phyloP scores from a whole-genome alignment of 2,329 filamentous ascomycete genomes.

The Colletotrichum sp. region DNA sequence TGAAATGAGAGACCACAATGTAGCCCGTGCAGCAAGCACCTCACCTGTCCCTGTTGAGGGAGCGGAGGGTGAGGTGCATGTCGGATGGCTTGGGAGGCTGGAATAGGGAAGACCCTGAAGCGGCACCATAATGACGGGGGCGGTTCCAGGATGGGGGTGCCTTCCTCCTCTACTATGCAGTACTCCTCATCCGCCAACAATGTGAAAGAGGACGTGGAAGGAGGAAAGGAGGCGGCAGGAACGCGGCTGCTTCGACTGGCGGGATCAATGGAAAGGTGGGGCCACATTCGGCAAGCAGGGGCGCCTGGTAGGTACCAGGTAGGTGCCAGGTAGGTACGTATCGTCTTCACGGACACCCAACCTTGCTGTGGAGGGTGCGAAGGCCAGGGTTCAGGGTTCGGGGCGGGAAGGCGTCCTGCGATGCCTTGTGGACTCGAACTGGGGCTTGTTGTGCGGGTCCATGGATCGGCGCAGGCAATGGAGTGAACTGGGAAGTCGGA shows the following conservation, averaged over 20 bases:
- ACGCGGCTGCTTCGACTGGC: background rate
- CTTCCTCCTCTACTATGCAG: background rate
- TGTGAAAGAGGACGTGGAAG: background rate
- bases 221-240: background rate
- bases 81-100: background rate
- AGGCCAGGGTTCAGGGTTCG: constrained; percentile 1
- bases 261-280: background rate
- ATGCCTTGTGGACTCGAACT: background rate
- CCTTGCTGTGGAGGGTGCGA: background rate
- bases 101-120: background rate
- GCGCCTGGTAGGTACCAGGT: background rate
- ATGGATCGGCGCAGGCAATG: constrained; percentile 5
- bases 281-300: background rate
- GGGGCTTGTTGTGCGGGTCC: background rate
- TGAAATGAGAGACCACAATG: background rate
- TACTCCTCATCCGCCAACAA: background rate
- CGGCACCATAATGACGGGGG: background rate
- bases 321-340: background rate
- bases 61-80: too few species aligned
- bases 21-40: background rate
- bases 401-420: background rate
- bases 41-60: background rate
- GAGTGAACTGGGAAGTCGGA: background rate
- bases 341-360: too few species aligned
- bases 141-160: background rate